Percentiles rank a stretch among this genome's conserved stretches.
Conservation (phyloP, 2,329 filamentous ascomycete species). For the Trichoderma harzianum region DNA sequence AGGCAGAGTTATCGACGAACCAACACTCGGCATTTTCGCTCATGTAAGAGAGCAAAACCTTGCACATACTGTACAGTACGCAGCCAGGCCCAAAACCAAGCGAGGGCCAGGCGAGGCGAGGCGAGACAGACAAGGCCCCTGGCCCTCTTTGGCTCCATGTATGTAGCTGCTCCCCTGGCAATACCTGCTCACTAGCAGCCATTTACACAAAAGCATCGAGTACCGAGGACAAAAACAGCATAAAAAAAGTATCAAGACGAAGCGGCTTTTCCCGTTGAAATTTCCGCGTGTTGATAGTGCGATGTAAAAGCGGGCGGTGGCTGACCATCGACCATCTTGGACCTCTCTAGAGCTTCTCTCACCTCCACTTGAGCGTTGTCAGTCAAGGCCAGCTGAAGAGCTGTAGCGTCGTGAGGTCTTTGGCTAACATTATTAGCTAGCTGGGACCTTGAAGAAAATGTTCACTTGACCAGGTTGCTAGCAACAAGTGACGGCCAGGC, state of each 20-base stretch:
- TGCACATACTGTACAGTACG: neutral
- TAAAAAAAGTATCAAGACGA: neutral
- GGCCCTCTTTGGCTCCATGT: neutral
- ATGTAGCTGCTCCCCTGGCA: neutral
- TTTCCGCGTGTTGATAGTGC: neutral
- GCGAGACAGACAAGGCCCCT: conserved; percentile 6
- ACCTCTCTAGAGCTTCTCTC: neutral
- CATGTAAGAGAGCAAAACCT: conserved; percentile 16
- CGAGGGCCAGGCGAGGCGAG: neutral
- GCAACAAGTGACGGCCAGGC: neutral
- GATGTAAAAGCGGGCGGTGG: conserved; percentile 11
- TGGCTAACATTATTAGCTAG: neutral
- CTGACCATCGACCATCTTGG: neutral
- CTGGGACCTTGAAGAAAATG: neutral
- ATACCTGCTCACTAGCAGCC: neutral
- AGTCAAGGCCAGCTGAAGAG: neutral
- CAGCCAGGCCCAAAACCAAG: neutral
- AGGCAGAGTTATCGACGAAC: neutral
- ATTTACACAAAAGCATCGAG: neutral
- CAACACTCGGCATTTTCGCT: neutral
- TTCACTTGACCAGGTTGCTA: neutral
- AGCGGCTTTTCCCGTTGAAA: conserved; percentile 9
- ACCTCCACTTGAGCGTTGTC: neutral
- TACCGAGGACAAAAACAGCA: neutral
- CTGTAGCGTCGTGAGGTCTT: neutral